Base-by-base conservation (phyloP, 768 basidiomycete species). In the Lactifluus pinguis region DNA sequence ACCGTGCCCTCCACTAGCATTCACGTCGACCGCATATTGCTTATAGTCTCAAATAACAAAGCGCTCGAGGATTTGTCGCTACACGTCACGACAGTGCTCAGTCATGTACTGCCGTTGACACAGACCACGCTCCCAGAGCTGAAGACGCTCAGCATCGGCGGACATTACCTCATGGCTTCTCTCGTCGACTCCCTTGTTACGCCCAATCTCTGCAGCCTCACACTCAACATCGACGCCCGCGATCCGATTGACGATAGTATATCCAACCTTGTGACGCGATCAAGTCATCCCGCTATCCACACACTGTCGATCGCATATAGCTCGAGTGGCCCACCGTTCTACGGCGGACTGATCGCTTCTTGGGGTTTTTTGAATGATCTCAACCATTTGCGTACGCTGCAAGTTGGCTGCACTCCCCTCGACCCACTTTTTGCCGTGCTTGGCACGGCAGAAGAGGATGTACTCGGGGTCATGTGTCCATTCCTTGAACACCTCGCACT, bases 161-260 rank as follows among this genome's bases (percentile, higher is more conserved):
- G 89, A 0, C 85, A 88, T 67, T 82, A 80, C 63, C 77, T 83
- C 25, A 79, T 91, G 66, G 73, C 78, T 7, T 77, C 77, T 59
- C 77, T 91, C 10, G 70, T 85, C 30, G 86, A 88, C 53, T 78
- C 77, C 1, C 78, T 91, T 47, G 71, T 78, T 25, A 74, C 84
- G 13, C 89, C 89, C 0, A 65, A 70, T 4, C 74, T 91, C 49
- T 78, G 78, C n/a, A 72, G 75, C 29, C 78, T 90, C 15, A 81
- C 76, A 2, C 73, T 90, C 49, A 86, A 89, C 68, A 80, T 90
- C 61, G 87, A 89, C 69, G 77, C 83, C 1, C 80, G 89, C n/a
- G 86, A 88, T 63, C 80, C 86, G 0, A 77, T 88, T 59, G 88
- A 89, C 68, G 86, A 89, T 49, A 79, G 79, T n/a, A 80, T 90